Base-by-base conservation (phyloP, 2,329 filamentous ascomycete genomes). In the Neocucurbitaria cava region DNA sequence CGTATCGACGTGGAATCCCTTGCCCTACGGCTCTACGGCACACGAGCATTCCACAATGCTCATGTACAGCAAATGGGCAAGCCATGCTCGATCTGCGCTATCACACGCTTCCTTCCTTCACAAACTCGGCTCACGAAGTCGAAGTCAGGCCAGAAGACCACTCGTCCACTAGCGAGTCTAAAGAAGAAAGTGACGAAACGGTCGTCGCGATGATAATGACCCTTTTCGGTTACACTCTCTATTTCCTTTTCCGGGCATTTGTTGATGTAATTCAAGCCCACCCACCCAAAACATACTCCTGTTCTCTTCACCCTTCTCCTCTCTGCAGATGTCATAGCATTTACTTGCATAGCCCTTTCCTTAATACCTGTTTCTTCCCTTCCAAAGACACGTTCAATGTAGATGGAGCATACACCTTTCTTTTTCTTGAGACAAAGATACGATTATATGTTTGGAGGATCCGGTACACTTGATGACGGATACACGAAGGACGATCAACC, bases 1-100 rank as follows among this genome's bases (percentile, higher is more conserved):
- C 66, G 70, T 18, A 54, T 65, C 44, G 69, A 73, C 31, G 67
- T 73, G 17, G 71, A 73, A 28, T 65, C 64, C 9, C 51, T 73
- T 23, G 70, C 68, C 3, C 41, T 70, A 40, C 61, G 59, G 15
- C 58, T 72, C 10, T 73, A 73, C 52, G 64, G 63, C 48, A 71
- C 70, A 6, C 59, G 66, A 17, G 62, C 57, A 26, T 73, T 71
- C 41, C 71, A 73, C 51, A 55, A 54, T 28, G 65, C 60, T 9
- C 63, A 60, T 20, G 45, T 52, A 10, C 59, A 65, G 44, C 64
- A 68, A 33, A 48, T 64, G 8, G 64, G 60, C 49, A 68, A 57
- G 46, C 64, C 66, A 15, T 69, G 66, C 43, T 55, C 55, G 11
- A 61, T 69, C 26, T 69, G 66, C 40, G 64, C 63, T 23, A 59